Conservation (phyloP, 1,284 basidiomycete species). For the Cryptococcus amylolentus region DNA sequence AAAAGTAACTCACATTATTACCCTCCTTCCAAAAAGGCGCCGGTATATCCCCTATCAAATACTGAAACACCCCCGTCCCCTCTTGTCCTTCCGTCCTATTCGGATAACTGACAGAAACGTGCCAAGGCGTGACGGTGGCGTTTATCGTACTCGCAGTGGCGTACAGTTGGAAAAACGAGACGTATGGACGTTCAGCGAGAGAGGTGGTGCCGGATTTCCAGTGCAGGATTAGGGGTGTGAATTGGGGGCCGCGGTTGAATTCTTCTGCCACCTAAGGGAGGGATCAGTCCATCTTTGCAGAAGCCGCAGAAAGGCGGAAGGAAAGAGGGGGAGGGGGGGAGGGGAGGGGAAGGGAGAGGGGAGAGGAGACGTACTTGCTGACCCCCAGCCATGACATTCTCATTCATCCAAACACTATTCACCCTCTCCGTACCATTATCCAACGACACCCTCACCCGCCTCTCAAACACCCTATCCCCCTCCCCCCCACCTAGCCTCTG, state of each 20-base stretch:
- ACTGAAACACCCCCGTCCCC: conserved; percentile 14
- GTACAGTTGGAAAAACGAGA: conserved; percentile 18
- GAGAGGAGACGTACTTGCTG: conserved; percentile 7
- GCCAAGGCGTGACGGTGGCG: conserved; percentile 15
- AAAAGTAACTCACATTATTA: conserved; percentile 6
- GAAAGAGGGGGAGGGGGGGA: too few relatives aligned
- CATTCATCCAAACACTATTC: conserved; percentile 16
- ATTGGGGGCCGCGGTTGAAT: conserved; percentile 11
- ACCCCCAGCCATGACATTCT: conserved; percentile 18
- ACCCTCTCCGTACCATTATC: conserved; percentile 16
- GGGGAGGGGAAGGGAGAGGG: too few relatives aligned
- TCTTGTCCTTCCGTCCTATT: conserved; percentile 10
- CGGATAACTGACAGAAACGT: conserved; percentile 15
- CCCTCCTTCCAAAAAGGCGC: conserved; percentile 11
- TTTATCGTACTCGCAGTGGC: conserved; percentile 10
- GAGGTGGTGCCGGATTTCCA: conserved; percentile 18
- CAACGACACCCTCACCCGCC: conserved; percentile 11
- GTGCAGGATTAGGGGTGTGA: conserved; percentile 19
- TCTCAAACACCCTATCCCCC: conserved; percentile 11
- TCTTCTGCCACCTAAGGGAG: neutral
- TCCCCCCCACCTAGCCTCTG: neutral
- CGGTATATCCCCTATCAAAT: conserved; percentile 17
- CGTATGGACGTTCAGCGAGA: conserved; percentile 8
- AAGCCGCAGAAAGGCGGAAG: too few relatives aligned
- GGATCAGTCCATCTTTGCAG: neutral